These are phyloP conservation scores for Urostyla sp. DNA, from an alignment of 73 alveolate genomes.

Conservation along the genomic window DNA sequence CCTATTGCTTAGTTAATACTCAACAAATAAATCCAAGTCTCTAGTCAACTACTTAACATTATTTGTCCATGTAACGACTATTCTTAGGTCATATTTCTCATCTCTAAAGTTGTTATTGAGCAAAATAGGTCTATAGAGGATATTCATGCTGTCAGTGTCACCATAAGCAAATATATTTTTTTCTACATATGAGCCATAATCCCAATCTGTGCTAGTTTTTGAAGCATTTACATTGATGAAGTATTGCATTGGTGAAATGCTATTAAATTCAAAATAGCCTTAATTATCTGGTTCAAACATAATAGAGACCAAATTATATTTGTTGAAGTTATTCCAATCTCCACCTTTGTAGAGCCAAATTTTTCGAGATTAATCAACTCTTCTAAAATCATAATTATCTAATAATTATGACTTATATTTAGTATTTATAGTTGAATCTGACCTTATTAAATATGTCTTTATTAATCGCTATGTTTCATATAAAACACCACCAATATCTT, in stretches of 20 bases:
- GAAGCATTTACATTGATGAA: slow-evolving; percentile 6
- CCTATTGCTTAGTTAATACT: slow-evolving; percentile 4
- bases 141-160: neutral
- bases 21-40: slow-evolving; percentile 50
- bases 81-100: slow-evolving; percentile 4
- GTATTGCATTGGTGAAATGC: neutral
- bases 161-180: neutral
- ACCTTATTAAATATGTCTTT: neutral
- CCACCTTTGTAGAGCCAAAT: slow-evolving; percentile 8
- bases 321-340: neutral
- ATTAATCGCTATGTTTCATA: neutral
- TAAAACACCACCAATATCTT: slow-evolving; percentile 14
- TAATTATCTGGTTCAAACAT: neutral
- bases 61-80: slow-evolving; percentile 16
- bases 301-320: neutral
- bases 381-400: neutral
- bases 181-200: slow-evolving; percentile 3
- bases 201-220: no score
- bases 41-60: neutral
- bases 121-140: neutral
- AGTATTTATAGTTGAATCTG: neutral
- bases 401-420: neutral
- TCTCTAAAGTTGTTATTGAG: neutral
- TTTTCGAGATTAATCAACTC: neutral
- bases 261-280: neutral